Evolutionary conservation across 257 asterid species (phyloP).

Genomic region (Knoxia roxburghii): DNA sequence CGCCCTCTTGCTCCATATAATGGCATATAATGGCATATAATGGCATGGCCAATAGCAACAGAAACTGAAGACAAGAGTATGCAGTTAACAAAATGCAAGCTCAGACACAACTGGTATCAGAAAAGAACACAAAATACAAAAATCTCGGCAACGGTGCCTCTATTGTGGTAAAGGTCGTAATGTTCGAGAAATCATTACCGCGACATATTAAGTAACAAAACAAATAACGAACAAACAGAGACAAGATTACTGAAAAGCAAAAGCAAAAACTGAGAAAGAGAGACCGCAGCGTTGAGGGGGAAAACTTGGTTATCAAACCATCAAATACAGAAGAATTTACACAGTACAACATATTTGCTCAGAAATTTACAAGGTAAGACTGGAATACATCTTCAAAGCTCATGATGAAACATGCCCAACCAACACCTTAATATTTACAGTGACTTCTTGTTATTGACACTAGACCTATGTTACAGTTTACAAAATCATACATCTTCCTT

Average conservation of each 20-base stretch:
- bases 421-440: conserved; percentile 3
- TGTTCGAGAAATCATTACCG: no score
- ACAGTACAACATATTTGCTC: no score
- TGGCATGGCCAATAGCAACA: not conserved
- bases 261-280: not conserved
- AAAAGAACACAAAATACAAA: no score
- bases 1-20: no score
- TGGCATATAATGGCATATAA: no score
- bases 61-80: not conserved
- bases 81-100: not conserved
- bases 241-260: not conserved
- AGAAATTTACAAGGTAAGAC: not conserved
- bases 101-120: no score
- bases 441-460: conserved; percentile 5
- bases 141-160: no score
- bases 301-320: not conserved
- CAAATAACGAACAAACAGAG: not conserved
- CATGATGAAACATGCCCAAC: not conserved
- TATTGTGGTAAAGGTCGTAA: no score
- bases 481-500: conserved; percentile 2
- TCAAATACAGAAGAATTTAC: conserved; percentile 3
- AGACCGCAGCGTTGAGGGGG: not conserved
- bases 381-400: not conserved
- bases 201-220: not conserved
- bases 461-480: conserved; percentile 1